Conservation (phyloP, 768 basidiomycete genomes). For the Leccinum arenicola region DNA sequence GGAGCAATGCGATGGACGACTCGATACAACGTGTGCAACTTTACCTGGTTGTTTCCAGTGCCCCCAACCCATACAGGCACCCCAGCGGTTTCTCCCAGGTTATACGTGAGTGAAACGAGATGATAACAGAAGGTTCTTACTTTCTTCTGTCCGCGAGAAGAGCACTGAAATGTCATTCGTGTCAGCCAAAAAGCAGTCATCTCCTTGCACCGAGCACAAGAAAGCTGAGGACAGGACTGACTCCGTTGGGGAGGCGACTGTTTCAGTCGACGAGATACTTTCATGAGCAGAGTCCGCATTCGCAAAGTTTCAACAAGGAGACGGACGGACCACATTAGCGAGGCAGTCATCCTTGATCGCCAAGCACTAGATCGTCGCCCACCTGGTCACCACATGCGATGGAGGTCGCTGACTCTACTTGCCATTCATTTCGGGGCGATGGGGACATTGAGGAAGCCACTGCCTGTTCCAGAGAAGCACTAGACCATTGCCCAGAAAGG, state of each 20-base stretch:
- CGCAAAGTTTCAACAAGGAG: too few relatives aligned
- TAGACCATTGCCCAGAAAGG: too few relatives aligned
- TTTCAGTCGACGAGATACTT: too few relatives aligned
- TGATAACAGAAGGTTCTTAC: background rate
- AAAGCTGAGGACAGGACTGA: background rate
- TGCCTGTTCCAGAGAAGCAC: too few relatives aligned
- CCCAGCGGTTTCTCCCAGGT: background rate
- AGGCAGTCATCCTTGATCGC: background rate
- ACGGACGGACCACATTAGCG: too few relatives aligned
- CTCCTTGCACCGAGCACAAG: background rate
- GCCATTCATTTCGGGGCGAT: too few relatives aligned
- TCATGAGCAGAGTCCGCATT: too few relatives aligned
- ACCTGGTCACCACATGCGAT: too few relatives aligned
- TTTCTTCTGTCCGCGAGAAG: background rate
- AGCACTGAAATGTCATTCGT: background rate
- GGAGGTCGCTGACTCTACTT: too few relatives aligned
- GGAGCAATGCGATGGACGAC: background rate
- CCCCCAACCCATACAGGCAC: background rate
- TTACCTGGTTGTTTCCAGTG: background rate
- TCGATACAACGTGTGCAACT: background rate
- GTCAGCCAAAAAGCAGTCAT: background rate
- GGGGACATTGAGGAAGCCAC: too few relatives aligned
- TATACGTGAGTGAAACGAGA: background rate
- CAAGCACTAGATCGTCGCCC: too few relatives aligned
- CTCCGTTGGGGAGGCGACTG: background rate